A percentile compares a stretch with the other conserved stretches of the same genome.
phyloP scores from a whole-genome alignment of 2,329 filamentous ascomycete genomes.

The Davidsoniella australis region DNA sequence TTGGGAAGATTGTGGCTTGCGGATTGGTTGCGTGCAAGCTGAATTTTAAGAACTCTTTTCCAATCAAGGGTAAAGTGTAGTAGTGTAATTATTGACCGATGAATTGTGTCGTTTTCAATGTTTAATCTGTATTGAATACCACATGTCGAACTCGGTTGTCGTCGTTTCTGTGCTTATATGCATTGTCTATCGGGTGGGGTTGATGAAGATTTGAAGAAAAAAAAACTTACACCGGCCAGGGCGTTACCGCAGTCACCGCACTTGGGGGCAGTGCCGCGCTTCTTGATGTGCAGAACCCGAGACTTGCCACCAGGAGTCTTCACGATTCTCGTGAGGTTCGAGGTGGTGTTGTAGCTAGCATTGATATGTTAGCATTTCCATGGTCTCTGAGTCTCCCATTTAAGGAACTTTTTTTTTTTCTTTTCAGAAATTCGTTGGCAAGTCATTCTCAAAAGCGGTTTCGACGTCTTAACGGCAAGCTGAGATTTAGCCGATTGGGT shows the following conservation, averaged over 20 bases:
- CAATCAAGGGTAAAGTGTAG: too few relatives aligned
- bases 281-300: constrained; percentile 98
- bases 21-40: too few relatives aligned
- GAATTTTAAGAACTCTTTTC: too few relatives aligned
- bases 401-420: neutral
- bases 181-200: too few relatives aligned
- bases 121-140: too few relatives aligned
- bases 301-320: constrained; percentile 95
- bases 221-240: constrained; percentile 79
- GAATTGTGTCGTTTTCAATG: too few relatives aligned
- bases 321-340: constrained; percentile 89
- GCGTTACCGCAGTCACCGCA: constrained; percentile 98
- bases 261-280: constrained; percentile 95
- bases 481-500: neutral
- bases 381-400: neutral
- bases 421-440: neutral
- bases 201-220: neutral
- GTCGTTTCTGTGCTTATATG: neutral
- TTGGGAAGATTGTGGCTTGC: too few relatives aligned
- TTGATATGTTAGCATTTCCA: neutral
- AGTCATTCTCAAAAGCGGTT: neutral
- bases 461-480: neutral
- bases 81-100: too few relatives aligned
- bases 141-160: neutral
- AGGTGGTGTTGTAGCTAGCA: constrained; percentile 86